These are phyloP conservation scores for Naumovozyma baii DNA, from an alignment of 805 yeast species.

Conservation along the genomic window DNA sequence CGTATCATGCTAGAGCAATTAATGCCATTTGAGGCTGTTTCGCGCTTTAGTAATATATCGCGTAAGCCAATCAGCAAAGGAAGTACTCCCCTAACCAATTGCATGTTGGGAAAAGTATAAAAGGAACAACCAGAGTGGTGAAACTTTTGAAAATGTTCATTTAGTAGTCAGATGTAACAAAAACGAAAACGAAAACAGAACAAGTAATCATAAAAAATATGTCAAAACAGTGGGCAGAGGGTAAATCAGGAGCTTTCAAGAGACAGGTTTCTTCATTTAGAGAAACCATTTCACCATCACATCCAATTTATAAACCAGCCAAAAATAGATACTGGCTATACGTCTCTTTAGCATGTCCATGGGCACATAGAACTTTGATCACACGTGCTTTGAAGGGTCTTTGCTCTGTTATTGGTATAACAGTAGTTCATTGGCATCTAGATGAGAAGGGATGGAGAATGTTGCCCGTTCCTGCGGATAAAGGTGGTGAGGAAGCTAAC, in stretches of 20 bases:
- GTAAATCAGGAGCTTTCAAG: constrained; percentile 45
- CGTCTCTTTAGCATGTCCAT: constrained; percentile 87
- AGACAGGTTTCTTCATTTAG: constrained; percentile 53
- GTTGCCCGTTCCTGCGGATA: constrained; percentile 7
- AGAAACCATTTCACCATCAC: constrained; percentile 42
- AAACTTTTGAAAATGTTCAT: too few species aligned
- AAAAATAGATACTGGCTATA: constrained; percentile 75
- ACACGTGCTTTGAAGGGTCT: constrained; percentile 67
- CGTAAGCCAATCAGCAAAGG: background rate
- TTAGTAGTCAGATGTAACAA: too few species aligned
- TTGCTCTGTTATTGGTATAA: constrained; percentile 46
- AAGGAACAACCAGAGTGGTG: too few species aligned
- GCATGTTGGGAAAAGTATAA: too few species aligned
- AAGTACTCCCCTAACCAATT: too few species aligned
- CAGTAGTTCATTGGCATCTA: constrained; percentile 88
- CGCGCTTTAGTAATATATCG: background rate
- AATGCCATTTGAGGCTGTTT: background rate
- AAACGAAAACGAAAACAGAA: too few species aligned
- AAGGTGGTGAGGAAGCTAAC: constrained; percentile 4
- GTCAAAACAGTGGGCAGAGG: constrained; percentile 24
- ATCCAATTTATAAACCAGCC: constrained; percentile 63
- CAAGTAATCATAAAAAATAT: constrained; percentile 6
- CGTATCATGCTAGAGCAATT: too few species aligned
- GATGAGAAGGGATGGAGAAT: constrained; percentile 88
- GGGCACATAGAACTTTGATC: constrained; percentile 83